Percentiles rank a stretch among this genome's conserved stretches.
Evolutionary conservation across 495 filamentous ascomycete species (phyloP).

Genomic region (Talaromyces proteolyticus): DNA sequence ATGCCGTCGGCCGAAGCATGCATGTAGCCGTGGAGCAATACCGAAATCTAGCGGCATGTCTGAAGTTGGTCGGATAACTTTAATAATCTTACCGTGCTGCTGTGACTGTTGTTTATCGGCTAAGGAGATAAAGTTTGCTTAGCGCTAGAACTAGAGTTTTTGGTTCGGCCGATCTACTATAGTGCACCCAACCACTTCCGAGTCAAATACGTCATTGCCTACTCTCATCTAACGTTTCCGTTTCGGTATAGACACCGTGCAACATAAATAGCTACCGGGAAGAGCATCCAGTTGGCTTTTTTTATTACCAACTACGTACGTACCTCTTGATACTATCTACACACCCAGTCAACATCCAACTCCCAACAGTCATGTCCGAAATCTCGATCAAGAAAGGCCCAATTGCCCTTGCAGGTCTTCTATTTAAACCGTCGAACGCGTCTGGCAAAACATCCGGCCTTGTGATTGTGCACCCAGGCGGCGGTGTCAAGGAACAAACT

Average conservation of each 20-base stretch:
- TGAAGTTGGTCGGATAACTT: background rate
- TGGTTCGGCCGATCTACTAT: background rate
- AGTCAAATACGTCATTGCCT: background rate
- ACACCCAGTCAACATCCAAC: background rate
- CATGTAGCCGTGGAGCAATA: background rate
- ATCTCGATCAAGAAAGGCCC: background rate
- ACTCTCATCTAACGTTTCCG: too few species aligned
- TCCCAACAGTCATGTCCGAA: background rate
- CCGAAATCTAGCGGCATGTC: background rate
- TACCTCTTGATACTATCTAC: background rate
- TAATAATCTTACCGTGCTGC: background rate
- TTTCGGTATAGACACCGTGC: too few species aligned
- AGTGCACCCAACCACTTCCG: background rate
- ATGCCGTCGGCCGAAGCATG: background rate
- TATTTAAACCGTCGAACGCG: background rate
- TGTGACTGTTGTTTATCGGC: background rate
- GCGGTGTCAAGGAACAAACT: slow-evolving; percentile 35
- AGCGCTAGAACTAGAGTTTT: background rate
- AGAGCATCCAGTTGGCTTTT: background rate
- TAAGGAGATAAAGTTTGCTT: background rate
- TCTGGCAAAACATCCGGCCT: background rate
- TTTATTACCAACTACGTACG: background rate
- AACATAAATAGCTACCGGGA: background rate
- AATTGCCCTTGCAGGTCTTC: background rate
- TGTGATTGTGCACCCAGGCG: slow-evolving; percentile 23